A percentile compares a stretch with the other conserved stretches of the same genome.
phyloP scores from a whole-genome alignment of 495 filamentous ascomycete species.

The Staphylotrichum longicolle region DNA sequence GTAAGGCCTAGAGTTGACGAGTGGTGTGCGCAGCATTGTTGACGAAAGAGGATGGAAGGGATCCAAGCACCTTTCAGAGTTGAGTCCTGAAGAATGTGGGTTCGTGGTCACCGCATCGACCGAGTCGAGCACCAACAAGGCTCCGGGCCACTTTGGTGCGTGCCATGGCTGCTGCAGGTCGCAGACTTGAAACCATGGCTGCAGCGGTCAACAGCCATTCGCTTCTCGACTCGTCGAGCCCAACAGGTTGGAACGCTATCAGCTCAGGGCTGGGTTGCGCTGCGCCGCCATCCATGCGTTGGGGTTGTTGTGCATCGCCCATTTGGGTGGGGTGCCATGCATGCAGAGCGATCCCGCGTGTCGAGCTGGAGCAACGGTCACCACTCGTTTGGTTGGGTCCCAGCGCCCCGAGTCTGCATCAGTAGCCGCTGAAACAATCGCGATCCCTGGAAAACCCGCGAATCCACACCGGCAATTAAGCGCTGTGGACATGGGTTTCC shows the following conservation, averaged over 20 bases:
- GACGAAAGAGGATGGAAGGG: not conserved
- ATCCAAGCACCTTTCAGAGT: not conserved
- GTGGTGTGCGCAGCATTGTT: not conserved
- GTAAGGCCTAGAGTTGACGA: not conserved
- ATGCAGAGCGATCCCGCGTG: not conserved
- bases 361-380: conserved; percentile 6
- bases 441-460: not conserved
- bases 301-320: not conserved
- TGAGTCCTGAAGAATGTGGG: too few species aligned
- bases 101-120: not conserved
- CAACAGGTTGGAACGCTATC: not conserved
- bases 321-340: not conserved
- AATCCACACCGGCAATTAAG: conserved; percentile 10
- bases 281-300: not conserved
- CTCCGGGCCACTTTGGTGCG: not conserved
- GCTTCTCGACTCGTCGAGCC: not conserved
- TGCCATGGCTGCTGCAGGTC: not conserved
- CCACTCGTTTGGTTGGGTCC: conserved; percentile 12
- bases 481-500: not conserved
- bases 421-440: conserved; percentile 17
- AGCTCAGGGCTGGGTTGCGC: not conserved
- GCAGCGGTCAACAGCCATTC: not conserved
- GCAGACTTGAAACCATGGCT: conserved; percentile 5
- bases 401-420: not conserved
- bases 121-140: conserved; percentile 2